phyloP scores from a whole-genome alignment of 805 yeast genomes.

The Martiniozyma abietophila region DNA sequence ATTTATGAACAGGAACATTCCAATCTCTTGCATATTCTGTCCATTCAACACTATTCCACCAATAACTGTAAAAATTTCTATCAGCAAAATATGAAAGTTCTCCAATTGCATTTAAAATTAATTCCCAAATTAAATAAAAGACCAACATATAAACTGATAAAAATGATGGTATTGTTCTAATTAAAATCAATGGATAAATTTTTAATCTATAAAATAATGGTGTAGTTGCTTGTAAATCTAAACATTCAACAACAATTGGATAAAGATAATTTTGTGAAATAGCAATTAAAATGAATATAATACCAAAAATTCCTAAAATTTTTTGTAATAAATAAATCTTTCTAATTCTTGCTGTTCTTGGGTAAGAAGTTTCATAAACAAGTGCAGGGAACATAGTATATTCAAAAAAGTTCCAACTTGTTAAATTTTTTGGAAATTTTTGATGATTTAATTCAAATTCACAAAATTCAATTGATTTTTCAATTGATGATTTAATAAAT shows the following conservation, averaged over 20 bases:
- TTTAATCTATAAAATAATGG: constrained; percentile 37
- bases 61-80: constrained; percentile 86
- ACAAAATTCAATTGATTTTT: constrained; percentile 57
- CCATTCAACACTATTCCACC: constrained; percentile 98
- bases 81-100: constrained; percentile 84
- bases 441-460: constrained; percentile 60
- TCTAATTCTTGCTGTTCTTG: constrained; percentile 62
- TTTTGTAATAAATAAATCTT: constrained; percentile 63
- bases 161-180: constrained; percentile 77
- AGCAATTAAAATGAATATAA: constrained; percentile 71
- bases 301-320: constrained; percentile 75
- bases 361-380: constrained; percentile 75
- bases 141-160: constrained; percentile 63
- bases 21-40: constrained; percentile 87
- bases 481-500: constrained; percentile 26
- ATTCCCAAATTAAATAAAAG: constrained; percentile 93
- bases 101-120: constrained; percentile 81
- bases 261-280: constrained; percentile 62
- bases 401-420: constrained; percentile 54
- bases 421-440: constrained; percentile 68
- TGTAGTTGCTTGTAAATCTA: constrained; percentile 36
- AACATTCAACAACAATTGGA: constrained; percentile 59
- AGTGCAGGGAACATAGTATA: constrained; percentile 86
- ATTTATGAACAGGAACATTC: constrained; percentile 91
- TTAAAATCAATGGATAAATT: constrained; percentile 47